These are phyloP conservation scores for Rhodotorula diobovata DNA, from an alignment of 768 basidiomycete genomes.

Conservation along the genomic window DNA sequence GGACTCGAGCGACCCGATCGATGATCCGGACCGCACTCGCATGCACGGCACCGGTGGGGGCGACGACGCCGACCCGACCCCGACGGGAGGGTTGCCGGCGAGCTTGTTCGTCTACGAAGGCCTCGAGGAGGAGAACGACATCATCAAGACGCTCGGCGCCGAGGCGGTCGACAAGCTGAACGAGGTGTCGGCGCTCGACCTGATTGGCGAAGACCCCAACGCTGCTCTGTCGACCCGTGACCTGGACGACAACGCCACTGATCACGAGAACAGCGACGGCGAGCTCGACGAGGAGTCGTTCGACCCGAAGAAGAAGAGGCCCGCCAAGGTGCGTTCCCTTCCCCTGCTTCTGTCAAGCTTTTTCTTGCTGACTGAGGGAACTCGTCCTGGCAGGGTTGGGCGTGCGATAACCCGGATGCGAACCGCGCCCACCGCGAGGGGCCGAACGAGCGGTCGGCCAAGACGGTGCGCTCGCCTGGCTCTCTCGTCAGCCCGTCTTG, in stretches of 20 bases:
- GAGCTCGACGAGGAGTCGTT: neutral
- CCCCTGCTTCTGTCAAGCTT: too few species aligned
- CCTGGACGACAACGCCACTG: conserved; percentile 2
- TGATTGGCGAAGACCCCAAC: neutral
- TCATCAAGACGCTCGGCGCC: conserved; percentile 9
- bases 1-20: neutral
- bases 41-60: too few species aligned
- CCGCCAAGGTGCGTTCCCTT: neutral
- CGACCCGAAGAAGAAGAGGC: neutral
- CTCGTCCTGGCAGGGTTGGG: neutral
- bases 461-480: neutral
- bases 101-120: neutral
- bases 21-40: conserved; percentile 2
- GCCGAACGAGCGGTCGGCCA: conserved; percentile 22
- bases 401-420: neutral
- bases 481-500: rapidly evolving
- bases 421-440: neutral
- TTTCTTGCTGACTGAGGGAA: neutral
- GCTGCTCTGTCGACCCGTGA: neutral
- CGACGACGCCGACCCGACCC: neutral
- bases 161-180: conserved; percentile 8
- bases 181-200: neutral
- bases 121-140: conserved; percentile 10
- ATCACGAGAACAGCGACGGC: neutral
- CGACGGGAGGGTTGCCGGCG: neutral